A percentile compares a stretch with the other conserved stretches of the same genome.
These are phyloP conservation scores for Diophrys appendiculata DNA, from an alignment of 73 alveolate genomes.

Conservation along the genomic window DNA sequence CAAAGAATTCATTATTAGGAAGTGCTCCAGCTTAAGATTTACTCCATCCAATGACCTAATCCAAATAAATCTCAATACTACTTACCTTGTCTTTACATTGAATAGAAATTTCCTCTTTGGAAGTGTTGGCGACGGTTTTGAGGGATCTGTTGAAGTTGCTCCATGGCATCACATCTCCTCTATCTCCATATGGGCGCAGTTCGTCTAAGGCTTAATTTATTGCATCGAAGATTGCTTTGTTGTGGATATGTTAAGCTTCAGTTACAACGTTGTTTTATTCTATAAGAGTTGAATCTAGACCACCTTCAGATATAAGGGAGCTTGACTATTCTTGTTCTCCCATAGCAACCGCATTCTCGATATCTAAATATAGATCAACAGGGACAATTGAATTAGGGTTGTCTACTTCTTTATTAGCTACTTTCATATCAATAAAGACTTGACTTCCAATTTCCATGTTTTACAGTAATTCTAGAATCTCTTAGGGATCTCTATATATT, in stretches of 20 bases:
- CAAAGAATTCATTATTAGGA: conserved; percentile 50
- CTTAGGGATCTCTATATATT: conserved; percentile 33
- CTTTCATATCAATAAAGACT: background rate
- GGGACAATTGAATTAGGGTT: background rate
- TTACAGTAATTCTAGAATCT: conserved; percentile 39
- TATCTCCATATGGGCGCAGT: conserved; percentile 46
- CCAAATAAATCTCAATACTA: background rate
- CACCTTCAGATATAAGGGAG: too few relatives aligned
- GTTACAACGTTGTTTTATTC: background rate
- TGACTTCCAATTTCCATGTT: conserved; percentile 63
- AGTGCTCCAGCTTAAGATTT: conserved; percentile 57
- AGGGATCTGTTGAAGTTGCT: conserved; percentile 36
- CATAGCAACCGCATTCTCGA: background rate
- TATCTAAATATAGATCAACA: conserved; percentile 6
- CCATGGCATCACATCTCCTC: conserved; percentile 56
- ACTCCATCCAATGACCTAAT: conserved; percentile 50
- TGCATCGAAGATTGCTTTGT: conserved; percentile 52
- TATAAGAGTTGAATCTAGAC: background rate
- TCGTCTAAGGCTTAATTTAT: conserved; percentile 41
- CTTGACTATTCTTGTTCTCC: too few relatives aligned
- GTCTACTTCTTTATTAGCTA: background rate
- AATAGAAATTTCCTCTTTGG: conserved; percentile 35
- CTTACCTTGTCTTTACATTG: conserved; percentile 48
- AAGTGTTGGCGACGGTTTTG: conserved; percentile 11
- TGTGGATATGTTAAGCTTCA: conserved; percentile 44